Base-by-base conservation (phyloP, 495 filamentous ascomycete species). In the Xylaria grammica region DNA sequence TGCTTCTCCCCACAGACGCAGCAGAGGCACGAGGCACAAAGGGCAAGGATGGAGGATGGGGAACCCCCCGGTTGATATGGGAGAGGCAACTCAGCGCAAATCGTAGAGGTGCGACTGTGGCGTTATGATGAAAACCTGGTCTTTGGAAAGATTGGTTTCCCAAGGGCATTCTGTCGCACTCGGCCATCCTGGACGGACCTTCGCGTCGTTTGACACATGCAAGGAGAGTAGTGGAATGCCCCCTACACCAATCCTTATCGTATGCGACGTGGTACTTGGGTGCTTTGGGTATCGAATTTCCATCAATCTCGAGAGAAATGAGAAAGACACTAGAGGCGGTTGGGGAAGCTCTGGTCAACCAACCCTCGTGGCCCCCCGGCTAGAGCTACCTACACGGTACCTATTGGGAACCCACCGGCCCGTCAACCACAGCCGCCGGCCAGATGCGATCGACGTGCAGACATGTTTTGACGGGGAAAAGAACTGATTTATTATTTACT, bases 401-500 rank as follows among this genome's bases (percentile, higher is more conserved):
- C 56, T 48, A 24, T 30, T 29, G 15, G 22, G 26, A 42, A 44
- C 8, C 32, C 19, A 46, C 38, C 60, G 51, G 49, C 40, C 51
- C 60, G 49, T 26, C 50, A 63, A 44, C 26, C n/a, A 36, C 3
- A 45, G 5, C 40, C 36, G 50, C 40, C 50, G 36, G 50, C 40
- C 50, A 63, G 60, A 38, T 27, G 4, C 24, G 26, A 52, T 44
- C 46, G 32, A 38, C 20, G 13, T 13, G 24, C 34, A 26, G 2
- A 60, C 45, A 32, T 60, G 20, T 4, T 13, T 50, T 17, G n/a
- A 2, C 17, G 20, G 19, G 19, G 11, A 29, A 60, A 48, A 19
- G 40, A 17, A 49, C 9, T 30, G 44, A 22, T n/a, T n/a, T n/a
- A n/a, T n/a, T n/a, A n/a, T n/a, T n/a, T n/a, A n/a, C n/a, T n/a